Percentiles rank a stretch among this genome's conserved stretches.
Conservation (phyloP, 306 rosid genomes). For the Glycine latifolia region DNA sequence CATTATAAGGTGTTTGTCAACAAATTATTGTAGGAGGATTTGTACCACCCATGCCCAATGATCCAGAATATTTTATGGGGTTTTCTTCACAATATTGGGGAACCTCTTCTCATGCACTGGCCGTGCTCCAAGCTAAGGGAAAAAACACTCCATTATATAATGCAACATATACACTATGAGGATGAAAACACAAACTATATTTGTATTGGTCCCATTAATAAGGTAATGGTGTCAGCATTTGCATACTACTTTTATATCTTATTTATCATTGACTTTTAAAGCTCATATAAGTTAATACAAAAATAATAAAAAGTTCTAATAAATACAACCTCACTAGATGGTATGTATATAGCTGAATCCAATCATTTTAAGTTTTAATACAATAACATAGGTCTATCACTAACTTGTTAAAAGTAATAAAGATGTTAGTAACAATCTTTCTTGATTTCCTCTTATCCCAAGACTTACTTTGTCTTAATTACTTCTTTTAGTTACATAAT, state of each 20-base stretch:
- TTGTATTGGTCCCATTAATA: slow-evolving; percentile 75
- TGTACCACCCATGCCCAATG: slow-evolving; percentile 55
- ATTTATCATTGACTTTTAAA: not conserved
- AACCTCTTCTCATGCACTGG: slow-evolving; percentile 68
- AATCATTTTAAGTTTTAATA: not conserved
- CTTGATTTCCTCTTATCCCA: not conserved
- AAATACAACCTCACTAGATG: not conserved
- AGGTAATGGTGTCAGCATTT: slow-evolving; percentile 49
- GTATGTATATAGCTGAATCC: not conserved
- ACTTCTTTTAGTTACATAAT: too few relatives aligned
- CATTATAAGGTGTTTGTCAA: not conserved
- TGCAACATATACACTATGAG: slow-evolving; percentile 76
- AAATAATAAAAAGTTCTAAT: not conserved
- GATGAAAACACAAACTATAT: slow-evolving; percentile 68
- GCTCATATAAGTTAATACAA: not conserved
- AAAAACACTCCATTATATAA: slow-evolving; percentile 62
- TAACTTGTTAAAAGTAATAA: not conserved
- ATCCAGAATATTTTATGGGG: slow-evolving; percentile 70
- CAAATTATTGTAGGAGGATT: slow-evolving; percentile 65
- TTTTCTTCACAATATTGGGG: slow-evolving; percentile 60
- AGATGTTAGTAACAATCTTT: not conserved
- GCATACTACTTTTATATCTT: not conserved
- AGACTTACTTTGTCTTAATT: not conserved
- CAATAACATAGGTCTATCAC: too few relatives aligned
- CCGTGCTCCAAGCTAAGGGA: slow-evolving; percentile 69